Conservation (phyloP, 2,329 filamentous ascomycete genomes). For the Pestalotiopsis sp. region DNA sequence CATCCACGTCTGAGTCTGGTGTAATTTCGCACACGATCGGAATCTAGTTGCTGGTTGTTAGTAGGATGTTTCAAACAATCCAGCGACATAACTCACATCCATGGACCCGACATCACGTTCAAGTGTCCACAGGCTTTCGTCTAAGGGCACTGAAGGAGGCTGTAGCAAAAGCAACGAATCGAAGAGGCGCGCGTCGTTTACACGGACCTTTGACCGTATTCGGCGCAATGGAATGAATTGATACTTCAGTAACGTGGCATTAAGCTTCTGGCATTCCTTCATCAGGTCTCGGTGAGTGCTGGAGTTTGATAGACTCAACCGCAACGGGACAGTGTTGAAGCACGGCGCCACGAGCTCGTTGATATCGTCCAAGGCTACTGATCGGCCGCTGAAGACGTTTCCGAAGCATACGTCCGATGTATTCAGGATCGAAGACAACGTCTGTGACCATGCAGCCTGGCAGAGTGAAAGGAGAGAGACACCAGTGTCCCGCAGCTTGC, state of each 20-base stretch:
- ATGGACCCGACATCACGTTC: conserved; percentile 64
- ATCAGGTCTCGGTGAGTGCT: conserved; percentile 60
- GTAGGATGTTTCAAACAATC: not conserved
- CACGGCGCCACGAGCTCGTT: conserved; percentile 82
- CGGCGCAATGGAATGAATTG: conserved; percentile 77
- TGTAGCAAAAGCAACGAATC: conserved; percentile 83
- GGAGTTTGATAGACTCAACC: conserved; percentile 53
- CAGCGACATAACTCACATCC: conserved; percentile 57
- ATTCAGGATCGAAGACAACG: conserved; percentile 60
- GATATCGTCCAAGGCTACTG: conserved; percentile 65
- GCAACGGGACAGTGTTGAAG: conserved; percentile 85
- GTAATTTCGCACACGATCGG: conserved; percentile 78
- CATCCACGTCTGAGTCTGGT: conserved; percentile 56
- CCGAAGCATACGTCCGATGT: conserved; percentile 80
- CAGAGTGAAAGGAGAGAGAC: conserved; percentile 68
- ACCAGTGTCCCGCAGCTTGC: conserved; percentile 53
- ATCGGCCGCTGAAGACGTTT: conserved; percentile 81
- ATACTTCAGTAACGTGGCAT: conserved; percentile 64
- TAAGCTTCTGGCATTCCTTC: conserved; percentile 62
- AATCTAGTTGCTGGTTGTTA: conserved; percentile 40
- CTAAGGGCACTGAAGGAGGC: conserved; percentile 60
- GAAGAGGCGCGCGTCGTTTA: conserved; percentile 62
- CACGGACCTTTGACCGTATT: conserved; percentile 60
- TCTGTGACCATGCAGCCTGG: conserved; percentile 73
- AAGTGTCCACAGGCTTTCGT: conserved; percentile 58